A percentile compares a stretch with the other conserved stretches of the same genome.
phyloP scores from a whole-genome alignment of 805 yeast species.

The Kodamaea leandrae region DNA sequence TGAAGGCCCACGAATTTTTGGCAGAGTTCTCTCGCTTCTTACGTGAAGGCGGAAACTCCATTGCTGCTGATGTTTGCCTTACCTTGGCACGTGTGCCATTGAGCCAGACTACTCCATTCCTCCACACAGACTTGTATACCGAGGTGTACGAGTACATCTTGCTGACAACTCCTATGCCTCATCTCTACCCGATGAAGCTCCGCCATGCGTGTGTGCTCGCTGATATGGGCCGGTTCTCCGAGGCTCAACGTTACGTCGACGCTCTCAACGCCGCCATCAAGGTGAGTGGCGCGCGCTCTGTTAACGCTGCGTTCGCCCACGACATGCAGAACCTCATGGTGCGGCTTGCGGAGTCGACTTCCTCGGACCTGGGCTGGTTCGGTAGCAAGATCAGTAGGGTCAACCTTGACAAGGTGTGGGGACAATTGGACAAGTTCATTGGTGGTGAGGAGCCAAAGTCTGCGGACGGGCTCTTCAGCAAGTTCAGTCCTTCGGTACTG shows the following conservation, averaged over 20 bases:
- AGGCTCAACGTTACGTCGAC: slow-evolving; percentile 66
- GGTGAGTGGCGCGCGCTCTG: slow-evolving; percentile 27
- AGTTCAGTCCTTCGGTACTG: slow-evolving; percentile 67
- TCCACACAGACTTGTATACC: slow-evolving; percentile 50
- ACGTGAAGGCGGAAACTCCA: slow-evolving; percentile 20
- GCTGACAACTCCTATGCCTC: slow-evolving; percentile 27
- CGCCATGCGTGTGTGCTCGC: slow-evolving; percentile 67
- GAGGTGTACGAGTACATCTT: slow-evolving; percentile 67
- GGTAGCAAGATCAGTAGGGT: slow-evolving; percentile 54
- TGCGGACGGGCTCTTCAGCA: slow-evolving; percentile 61
- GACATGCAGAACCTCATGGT: slow-evolving; percentile 41
- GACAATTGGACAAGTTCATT: slow-evolving; percentile 82
- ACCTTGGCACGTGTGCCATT: slow-evolving; percentile 46
- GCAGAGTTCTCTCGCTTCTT: slow-evolving; percentile 52
- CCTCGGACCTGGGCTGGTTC: slow-evolving; percentile 67
- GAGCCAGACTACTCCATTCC: slow-evolving; percentile 20
- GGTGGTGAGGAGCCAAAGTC: slow-evolving; percentile 65
- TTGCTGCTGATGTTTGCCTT: slow-evolving; percentile 46
- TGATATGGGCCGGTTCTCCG: slow-evolving; percentile 58
- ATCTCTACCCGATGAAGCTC: slow-evolving; percentile 58
- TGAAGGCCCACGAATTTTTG: slow-evolving; percentile 38
- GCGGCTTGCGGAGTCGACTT: slow-evolving; percentile 44
- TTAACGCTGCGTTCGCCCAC: slow-evolving; percentile 20
- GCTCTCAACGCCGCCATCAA: slow-evolving; percentile 35
- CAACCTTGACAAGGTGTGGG: slow-evolving; percentile 82